Base-by-base conservation (phyloP, 2,329 filamentous ascomycete genomes). In the Peltaster fructicola region DNA sequence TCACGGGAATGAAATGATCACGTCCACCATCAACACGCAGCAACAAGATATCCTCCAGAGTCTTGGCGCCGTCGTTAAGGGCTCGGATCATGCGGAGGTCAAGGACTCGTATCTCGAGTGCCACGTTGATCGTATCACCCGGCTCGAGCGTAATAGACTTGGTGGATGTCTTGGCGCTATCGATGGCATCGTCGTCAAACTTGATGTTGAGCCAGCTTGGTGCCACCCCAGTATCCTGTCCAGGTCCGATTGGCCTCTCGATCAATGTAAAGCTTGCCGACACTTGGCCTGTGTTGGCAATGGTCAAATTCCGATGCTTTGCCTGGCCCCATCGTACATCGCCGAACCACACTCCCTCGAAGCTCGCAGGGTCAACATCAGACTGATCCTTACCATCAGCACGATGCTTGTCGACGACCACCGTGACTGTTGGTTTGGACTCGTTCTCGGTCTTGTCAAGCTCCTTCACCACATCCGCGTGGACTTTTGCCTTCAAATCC, bases 361-460 rank as follows among this genome's bases (percentile, higher is more conserved):
- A 41, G 49, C 50, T 40, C 1, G 40, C 31, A 6, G 41, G 33
- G 20, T 47, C 36, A 29, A 54, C 53, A 11, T 59, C 50, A 15
- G 56, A 49, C 9, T 45, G 45, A 14, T 55, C 51, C 11, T 50
- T 53, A n/a, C 37, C 50, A 24, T 44, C 34, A 7, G 35, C 27
- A 8, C 34, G 35, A 21, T 58, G 50, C 24, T 48, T 51, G 35
- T 95, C 85, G 1, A 90, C 68, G 1, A 93, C 73, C 15, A 95
- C 61, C 6, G 49, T 52, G 8, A 52, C 65, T 2, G 66, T 69
- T 0, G 88, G 88, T 1, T 85, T 65, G 0, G 76, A 70, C 52
- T 95, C 85, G 33, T 95, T 95, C 47, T 95, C 85, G 2, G 74
- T 78, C 22, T 81, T 74, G 44, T 98, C 88, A 6, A 95, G 59